Percentiles rank a stretch among this genome's conserved stretches.
Conservation (phyloP, 345 rosid species). For the Kernera saxatilis region DNA sequence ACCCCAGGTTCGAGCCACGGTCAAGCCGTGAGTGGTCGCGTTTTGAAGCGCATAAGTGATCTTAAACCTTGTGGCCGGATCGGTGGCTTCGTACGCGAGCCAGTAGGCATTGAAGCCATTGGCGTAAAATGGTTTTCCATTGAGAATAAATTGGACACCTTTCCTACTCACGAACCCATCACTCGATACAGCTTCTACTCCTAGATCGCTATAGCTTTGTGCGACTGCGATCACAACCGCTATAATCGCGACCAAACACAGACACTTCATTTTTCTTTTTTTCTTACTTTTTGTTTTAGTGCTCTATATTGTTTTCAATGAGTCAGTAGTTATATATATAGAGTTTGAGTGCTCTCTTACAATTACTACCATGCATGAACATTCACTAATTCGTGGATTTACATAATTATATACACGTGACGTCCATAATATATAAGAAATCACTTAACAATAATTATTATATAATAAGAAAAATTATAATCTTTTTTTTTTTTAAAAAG, state of each 20-base stretch:
- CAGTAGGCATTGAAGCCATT: constrained; percentile 30
- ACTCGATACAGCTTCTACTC: background rate
- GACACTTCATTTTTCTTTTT: constrained; percentile 10
- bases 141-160: constrained; percentile 22
- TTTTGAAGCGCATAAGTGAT: constrained; percentile 18
- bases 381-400: constrained; percentile 3
- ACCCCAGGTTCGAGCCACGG: constrained; percentile 27
- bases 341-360: background rate
- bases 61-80: constrained; percentile 24
- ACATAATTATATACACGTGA: background rate
- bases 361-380: background rate
- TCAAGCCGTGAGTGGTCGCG: constrained; percentile 11
- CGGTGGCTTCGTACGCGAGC: constrained; percentile 30
- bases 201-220: background rate
- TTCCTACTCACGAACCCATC: constrained; percentile 25
- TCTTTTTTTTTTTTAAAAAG: background rate
- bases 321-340: background rate
- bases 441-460: background rate
- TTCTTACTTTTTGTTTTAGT: background rate
- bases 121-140: constrained; percentile 27
- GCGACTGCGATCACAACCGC: constrained; percentile 21
- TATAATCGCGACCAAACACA: constrained; percentile 7
- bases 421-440: background rate
- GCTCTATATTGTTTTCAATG: background rate
- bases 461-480: background rate